Percentiles rank a stretch among this genome's conserved stretches.
phyloP scores from a whole-genome alignment of 805 yeast genomes.

The Scheffersomyces coipomensis region DNA sequence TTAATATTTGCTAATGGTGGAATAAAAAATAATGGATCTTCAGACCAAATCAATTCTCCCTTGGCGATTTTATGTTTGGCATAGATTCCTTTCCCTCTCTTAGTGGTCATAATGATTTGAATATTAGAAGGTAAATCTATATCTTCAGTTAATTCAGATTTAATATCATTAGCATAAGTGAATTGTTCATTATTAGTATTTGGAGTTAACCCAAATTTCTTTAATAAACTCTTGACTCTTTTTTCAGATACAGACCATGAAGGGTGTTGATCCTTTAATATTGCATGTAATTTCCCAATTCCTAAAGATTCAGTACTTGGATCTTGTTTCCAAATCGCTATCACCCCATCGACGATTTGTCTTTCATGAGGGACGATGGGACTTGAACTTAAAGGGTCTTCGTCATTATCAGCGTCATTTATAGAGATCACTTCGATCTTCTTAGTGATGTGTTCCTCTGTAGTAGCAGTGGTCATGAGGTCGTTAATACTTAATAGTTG shows the following conservation, averaged over 20 bases:
- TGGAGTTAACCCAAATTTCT: conserved; percentile 51
- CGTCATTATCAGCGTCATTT: conserved; percentile 26
- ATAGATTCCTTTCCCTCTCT: conserved; percentile 61
- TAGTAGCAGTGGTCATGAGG: too few species aligned
- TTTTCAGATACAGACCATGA: conserved; percentile 65
- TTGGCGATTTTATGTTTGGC: conserved; percentile 46
- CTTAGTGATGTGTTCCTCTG: too few species aligned
- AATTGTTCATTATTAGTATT: conserved; percentile 32
- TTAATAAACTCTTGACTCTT: conserved; percentile 52
- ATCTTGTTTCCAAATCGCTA: conserved; percentile 66
- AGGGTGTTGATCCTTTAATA: conserved; percentile 51
- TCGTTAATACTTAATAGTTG: too few species aligned
- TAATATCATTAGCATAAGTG: conserved; percentile 54
- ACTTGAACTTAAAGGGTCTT: conserved; percentile 10
- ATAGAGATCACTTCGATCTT: conserved; percentile 36
- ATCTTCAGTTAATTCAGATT: conserved; percentile 48
- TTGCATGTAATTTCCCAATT: conserved; percentile 48
- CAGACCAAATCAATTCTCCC: conserved; percentile 62
- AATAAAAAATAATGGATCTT: conserved; percentile 54
- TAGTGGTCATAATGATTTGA: conserved; percentile 47
- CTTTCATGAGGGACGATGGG: conserved; percentile 53
- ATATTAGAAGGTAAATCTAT: conserved; percentile 41
- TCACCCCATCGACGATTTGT: conserved; percentile 59
- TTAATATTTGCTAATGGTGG: conserved; percentile 68
- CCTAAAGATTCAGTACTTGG: conserved; percentile 61